Conservation (phyloP, 768 basidiomycete genomes). For the Rhodotorula babjevae region DNA sequence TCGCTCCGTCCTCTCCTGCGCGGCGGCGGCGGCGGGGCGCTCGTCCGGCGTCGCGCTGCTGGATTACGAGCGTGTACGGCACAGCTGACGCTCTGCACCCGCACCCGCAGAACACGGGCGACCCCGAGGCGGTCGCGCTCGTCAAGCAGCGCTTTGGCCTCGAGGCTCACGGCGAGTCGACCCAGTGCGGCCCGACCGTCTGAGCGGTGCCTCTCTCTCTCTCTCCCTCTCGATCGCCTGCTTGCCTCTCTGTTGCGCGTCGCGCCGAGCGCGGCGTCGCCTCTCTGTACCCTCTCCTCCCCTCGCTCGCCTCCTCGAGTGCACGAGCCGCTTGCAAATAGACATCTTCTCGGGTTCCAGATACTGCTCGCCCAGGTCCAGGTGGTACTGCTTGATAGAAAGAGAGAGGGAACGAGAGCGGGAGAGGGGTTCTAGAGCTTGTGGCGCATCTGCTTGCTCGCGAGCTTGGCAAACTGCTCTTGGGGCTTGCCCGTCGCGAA, state of each 20-base stretch:
- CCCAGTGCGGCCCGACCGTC: slow-evolving; percentile 1
- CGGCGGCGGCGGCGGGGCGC: no score
- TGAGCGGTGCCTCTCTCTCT: neutral
- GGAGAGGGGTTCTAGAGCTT: slow-evolving; percentile 17
- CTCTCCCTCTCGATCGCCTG: neutral
- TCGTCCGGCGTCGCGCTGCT: no score
- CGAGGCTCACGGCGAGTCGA: slow-evolving; percentile 6
- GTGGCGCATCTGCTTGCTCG: slow-evolving; percentile 24
- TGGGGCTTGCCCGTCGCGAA: slow-evolving; percentile 61
- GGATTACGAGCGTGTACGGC: no score
- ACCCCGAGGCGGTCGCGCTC: slow-evolving; percentile 56
- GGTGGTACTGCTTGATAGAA: no score
- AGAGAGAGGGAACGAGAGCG: neutral
- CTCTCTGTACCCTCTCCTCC: no score
- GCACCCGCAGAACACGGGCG: slow-evolving; percentile 61
- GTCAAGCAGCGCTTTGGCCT: slow-evolving; percentile 53
- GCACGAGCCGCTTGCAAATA: neutral
- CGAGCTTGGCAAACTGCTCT: slow-evolving; percentile 52
- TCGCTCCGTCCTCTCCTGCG: neutral
- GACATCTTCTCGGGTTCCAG: neutral
- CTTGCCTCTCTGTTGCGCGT: neutral
- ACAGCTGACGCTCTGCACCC: no score
- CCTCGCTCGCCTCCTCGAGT: no score
- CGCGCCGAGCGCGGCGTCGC: no score
- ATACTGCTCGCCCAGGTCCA: no score